A percentile compares a stretch with the other conserved stretches of the same genome.
These are phyloP conservation scores for Lentinula guzmanii DNA, from an alignment of 768 basidiomycete species.

Conservation along the genomic window DNA sequence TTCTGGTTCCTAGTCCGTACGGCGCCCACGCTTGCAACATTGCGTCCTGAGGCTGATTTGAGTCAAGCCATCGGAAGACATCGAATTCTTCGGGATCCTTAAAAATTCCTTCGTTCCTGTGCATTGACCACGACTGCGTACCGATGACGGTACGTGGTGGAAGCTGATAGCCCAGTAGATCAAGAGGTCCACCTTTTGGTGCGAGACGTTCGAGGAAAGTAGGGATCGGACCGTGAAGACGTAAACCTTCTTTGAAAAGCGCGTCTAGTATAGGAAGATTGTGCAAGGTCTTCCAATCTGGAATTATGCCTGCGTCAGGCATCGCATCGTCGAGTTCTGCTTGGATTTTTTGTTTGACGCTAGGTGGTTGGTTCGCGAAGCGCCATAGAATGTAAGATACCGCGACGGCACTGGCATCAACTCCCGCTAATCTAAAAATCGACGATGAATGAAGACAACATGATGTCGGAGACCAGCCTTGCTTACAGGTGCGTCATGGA, in stretches of 20 bases:
- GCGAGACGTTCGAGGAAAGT: slow-evolving; percentile 75
- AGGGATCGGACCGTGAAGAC: slow-evolving; percentile 38
- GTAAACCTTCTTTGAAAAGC: slow-evolving; percentile 58
- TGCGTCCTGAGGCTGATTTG: slow-evolving; percentile 21
- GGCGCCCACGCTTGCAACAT: slow-evolving; percentile 4
- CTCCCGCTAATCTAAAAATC: slow-evolving; percentile 58
- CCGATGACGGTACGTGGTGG: slow-evolving; percentile 72
- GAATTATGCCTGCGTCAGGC: slow-evolving; percentile 52
- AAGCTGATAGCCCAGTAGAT: slow-evolving; percentile 72
- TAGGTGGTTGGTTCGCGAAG: slow-evolving; percentile 63
- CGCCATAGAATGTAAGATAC: slow-evolving; percentile 77
- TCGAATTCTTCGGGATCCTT: slow-evolving; percentile 55
- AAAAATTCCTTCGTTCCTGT: slow-evolving; percentile 34
- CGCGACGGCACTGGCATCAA: slow-evolving; percentile 70
- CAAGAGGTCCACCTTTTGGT: slow-evolving; percentile 54
- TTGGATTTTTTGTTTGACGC: slow-evolving; percentile 56
- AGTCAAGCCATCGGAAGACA: slow-evolving; percentile 72
- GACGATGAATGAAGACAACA: neutral
- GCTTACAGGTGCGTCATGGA: slow-evolving; percentile 75
- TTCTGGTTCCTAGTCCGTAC: slow-evolving; percentile 47
- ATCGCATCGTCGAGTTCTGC: slow-evolving; percentile 68
- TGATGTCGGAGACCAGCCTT: slow-evolving; percentile 2
- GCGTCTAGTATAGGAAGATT: slow-evolving; percentile 48
- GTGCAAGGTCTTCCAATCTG: slow-evolving; percentile 56
- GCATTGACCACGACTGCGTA: slow-evolving; percentile 82